A percentile compares a stretch with the other conserved stretches of the same genome.
phyloP scores from a whole-genome alignment of 2,329 filamentous ascomycete genomes.

The Pseudogymnoascus sp. region DNA sequence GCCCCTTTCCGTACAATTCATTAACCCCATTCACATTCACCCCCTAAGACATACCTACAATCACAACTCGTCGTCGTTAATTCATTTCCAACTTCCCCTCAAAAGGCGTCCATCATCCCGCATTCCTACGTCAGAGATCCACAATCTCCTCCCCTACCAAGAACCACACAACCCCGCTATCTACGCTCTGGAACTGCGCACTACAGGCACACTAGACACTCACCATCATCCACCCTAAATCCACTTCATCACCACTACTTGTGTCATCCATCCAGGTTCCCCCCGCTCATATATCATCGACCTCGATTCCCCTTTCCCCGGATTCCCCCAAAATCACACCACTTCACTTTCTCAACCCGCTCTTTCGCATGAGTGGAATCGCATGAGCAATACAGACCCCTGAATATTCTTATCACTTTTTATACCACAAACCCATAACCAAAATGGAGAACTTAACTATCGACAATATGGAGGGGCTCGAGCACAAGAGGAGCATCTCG shows the following conservation, averaged over 20 bases:
- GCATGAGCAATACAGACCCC: background rate
- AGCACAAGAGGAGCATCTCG: background rate
- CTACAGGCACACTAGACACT: background rate
- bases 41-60: background rate
- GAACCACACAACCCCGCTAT: background rate
- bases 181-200: background rate
- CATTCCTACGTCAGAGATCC: background rate
- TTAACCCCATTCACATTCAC: background rate
- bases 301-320: background rate
- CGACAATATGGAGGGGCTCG: background rate
- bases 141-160: background rate
- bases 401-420: background rate
- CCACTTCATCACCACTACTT: slow-evolving; percentile 3
- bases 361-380: background rate
- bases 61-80: background rate
- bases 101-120: background rate
- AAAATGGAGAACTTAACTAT: background rate
- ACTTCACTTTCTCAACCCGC: background rate
- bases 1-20: background rate
- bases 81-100: background rate
- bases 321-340: background rate
- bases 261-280: background rate
- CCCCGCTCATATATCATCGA: background rate
- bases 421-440: too few relatives aligned
- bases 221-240: background rate